Percentiles rank a stretch among this genome's conserved stretches.
Evolutionary conservation across 2,329 filamentous ascomycete genomes (phyloP).

Genomic region (Geosmithia flava): DNA sequence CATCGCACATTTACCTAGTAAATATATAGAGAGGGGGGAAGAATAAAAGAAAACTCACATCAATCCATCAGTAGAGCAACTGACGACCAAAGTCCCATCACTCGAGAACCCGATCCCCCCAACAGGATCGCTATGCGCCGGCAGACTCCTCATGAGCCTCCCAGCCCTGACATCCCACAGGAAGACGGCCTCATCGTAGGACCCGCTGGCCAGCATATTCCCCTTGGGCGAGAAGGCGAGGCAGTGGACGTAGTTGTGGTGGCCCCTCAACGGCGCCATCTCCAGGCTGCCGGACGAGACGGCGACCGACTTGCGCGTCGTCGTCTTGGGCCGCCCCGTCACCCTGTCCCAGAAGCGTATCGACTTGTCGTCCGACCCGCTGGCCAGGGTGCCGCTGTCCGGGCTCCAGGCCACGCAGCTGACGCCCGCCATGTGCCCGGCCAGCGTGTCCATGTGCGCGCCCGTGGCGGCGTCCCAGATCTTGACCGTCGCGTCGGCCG

Average conservation of each 20-base stretch:
- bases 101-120: slow-evolving; percentile 85
- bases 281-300: slow-evolving; percentile 17
- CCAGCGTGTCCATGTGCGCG: slow-evolving; percentile 71
- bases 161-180: slow-evolving; percentile 91
- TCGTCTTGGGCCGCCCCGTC: slow-evolving; percentile 41
- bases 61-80: slow-evolving; percentile 81
- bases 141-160: slow-evolving; percentile 76
- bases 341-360: slow-evolving; percentile 83
- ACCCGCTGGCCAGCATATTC: slow-evolving; percentile 90
- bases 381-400: slow-evolving; percentile 76
- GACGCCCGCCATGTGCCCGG: slow-evolving; percentile 86
- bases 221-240: slow-evolving; percentile 95
- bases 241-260: slow-evolving; percentile 93
- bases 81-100: slow-evolving; percentile 85
- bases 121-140: slow-evolving; percentile 91
- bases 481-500: slow-evolving; percentile 81
- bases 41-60: slow-evolving; percentile 41
- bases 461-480: slow-evolving; percentile 79
- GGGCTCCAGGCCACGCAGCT: slow-evolving; percentile 92
- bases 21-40: background rate
- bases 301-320: slow-evolving; percentile 21
- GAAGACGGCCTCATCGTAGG: slow-evolving; percentile 94
- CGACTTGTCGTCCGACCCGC: slow-evolving; percentile 89
- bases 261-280: slow-evolving; percentile 57
- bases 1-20: background rate